Conservation (phyloP, 306 rosid species). For the Vicia villosa region DNA sequence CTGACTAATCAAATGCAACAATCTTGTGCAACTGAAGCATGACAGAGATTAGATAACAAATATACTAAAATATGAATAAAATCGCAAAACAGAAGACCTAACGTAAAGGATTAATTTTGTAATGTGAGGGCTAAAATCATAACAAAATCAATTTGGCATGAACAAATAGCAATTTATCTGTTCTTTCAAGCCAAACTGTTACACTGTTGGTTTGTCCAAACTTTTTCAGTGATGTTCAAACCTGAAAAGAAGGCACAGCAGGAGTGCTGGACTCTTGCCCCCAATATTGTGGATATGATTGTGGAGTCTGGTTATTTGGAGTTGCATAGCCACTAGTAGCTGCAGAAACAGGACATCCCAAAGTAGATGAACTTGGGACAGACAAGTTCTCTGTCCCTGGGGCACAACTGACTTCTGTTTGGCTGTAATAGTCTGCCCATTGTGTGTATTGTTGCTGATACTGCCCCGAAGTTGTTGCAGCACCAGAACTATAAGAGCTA, state of each 20-base stretch:
- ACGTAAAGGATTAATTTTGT: not conserved
- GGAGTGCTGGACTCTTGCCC: constrained; percentile 77
- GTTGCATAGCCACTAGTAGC: constrained; percentile 58
- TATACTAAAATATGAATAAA: constrained; percentile 29
- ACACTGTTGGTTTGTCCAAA: constrained; percentile 30
- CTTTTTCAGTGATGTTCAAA: constrained; percentile 52
- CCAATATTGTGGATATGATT: constrained; percentile 70
- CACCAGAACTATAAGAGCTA: constrained; percentile 65
- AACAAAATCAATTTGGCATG: constrained; percentile 13
- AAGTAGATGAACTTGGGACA: constrained; percentile 59
- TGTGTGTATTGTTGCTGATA: constrained; percentile 86
- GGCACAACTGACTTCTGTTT: constrained; percentile 97
- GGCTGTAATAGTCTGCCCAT: constrained; percentile 93
- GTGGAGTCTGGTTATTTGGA: constrained; percentile 60
- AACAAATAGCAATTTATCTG: constrained; percentile 10
- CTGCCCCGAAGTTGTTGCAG: constrained; percentile 59
- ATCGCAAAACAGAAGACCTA: not conserved
- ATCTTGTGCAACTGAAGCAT: constrained; percentile 25
- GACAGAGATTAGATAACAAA: constrained; percentile 31
- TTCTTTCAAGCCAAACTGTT: constrained; percentile 30
- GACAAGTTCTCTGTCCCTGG: constrained; percentile 96
- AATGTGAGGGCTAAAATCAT: constrained; percentile 20
- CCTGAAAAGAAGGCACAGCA: constrained; percentile 77
- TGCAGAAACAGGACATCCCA: constrained; percentile 62
- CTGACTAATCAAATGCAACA: constrained; percentile 34